Evolutionary conservation across 139 green algal species (phyloP).

Genomic region (Parachlorella kessleri): DNA sequence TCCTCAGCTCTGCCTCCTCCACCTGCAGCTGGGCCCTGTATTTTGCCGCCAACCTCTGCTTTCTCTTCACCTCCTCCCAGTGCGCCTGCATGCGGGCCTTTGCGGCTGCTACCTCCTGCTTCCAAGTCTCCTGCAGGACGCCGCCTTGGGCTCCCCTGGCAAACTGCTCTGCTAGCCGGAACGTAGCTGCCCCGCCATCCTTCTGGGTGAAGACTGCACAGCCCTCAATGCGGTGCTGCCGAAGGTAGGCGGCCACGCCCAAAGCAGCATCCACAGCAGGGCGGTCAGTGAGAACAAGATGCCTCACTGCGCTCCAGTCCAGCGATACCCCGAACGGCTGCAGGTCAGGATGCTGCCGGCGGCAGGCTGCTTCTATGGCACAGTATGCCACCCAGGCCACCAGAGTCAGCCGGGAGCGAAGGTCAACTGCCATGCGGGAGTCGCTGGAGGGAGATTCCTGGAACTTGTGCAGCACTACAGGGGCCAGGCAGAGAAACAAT

Average conservation of each 20-base stretch:
- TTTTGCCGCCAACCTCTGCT: slow-evolving; percentile 26
- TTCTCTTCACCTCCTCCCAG: slow-evolving; percentile 44
- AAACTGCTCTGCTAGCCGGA: slow-evolving; percentile 36
- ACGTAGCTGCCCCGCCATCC: slow-evolving; percentile 20
- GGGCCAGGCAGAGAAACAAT: background rate
- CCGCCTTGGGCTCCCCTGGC: background rate
- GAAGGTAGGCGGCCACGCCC: slow-evolving; percentile 49
- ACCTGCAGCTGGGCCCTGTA: background rate
- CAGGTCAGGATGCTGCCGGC: slow-evolving; percentile 12
- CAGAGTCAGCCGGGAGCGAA: slow-evolving; percentile 48
- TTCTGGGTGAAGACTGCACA: slow-evolving; percentile 22
- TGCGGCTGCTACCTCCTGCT: slow-evolving; percentile 28
- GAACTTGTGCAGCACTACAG: slow-evolving; percentile 13
- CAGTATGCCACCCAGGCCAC: slow-evolving; percentile 53
- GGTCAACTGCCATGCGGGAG: slow-evolving; percentile 35
- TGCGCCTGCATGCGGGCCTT: slow-evolving; percentile 12
- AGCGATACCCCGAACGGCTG: slow-evolving; percentile 23
- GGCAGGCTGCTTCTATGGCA: slow-evolving; percentile 12
- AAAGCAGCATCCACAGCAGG: slow-evolving; percentile 35
- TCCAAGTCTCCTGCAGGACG: slow-evolving; percentile 9
- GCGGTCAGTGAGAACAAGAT: slow-evolving; percentile 50
- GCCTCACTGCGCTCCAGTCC: slow-evolving; percentile 36
- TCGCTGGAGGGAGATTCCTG: background rate
- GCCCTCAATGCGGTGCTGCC: slow-evolving; percentile 1
- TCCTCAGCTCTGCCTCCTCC: background rate